Conservation (phyloP, 2,329 filamentous ascomycete genomes). For the Colletotrichum truncatum region DNA sequence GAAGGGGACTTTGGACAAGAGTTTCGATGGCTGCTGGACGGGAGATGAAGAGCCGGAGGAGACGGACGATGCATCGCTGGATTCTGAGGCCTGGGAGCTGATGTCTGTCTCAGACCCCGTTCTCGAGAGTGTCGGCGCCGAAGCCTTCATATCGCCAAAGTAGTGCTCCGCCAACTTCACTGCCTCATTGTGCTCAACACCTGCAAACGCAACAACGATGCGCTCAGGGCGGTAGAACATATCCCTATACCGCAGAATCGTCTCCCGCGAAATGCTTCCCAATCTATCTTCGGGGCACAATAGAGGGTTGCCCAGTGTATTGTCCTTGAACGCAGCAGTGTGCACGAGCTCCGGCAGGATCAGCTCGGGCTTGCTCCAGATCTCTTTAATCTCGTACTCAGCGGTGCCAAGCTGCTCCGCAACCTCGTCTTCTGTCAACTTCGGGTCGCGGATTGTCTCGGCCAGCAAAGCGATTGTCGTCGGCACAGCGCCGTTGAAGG, state of each 20-base stretch:
- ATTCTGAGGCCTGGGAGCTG: constrained; percentile 46
- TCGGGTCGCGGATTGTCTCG: constrained; percentile 89
- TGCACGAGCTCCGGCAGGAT: constrained; percentile 96
- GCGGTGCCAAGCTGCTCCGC: constrained; percentile 88
- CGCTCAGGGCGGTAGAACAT: constrained; percentile 89
- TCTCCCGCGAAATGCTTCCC: constrained; percentile 74
- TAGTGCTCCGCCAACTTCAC: constrained; percentile 82
- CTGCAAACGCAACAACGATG: constrained; percentile 95
- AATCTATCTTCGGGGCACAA: constrained; percentile 90
- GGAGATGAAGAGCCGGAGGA: constrained; percentile 44
- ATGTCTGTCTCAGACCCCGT: constrained; percentile 68
- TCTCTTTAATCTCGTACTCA: constrained; percentile 93
- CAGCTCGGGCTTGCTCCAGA: constrained; percentile 96
- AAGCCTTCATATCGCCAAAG: constrained; percentile 88
- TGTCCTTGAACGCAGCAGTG: constrained; percentile 94
- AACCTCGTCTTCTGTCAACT: constrained; percentile 88
- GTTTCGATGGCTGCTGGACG: constrained; percentile 62
- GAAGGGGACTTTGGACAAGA: constrained; percentile 88
- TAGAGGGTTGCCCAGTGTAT: constrained; percentile 93
- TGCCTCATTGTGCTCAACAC: constrained; percentile 83
- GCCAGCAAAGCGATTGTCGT: constrained; percentile 85
- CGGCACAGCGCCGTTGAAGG: constrained; percentile 92
- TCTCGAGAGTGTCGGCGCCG: constrained; percentile 58
- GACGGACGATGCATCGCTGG: constrained; percentile 42
- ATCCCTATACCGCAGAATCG: constrained; percentile 81